Evolutionary conservation across 768 basidiomycete genomes (phyloP).

Genomic region (Sistotremastrum suecicum): DNA sequence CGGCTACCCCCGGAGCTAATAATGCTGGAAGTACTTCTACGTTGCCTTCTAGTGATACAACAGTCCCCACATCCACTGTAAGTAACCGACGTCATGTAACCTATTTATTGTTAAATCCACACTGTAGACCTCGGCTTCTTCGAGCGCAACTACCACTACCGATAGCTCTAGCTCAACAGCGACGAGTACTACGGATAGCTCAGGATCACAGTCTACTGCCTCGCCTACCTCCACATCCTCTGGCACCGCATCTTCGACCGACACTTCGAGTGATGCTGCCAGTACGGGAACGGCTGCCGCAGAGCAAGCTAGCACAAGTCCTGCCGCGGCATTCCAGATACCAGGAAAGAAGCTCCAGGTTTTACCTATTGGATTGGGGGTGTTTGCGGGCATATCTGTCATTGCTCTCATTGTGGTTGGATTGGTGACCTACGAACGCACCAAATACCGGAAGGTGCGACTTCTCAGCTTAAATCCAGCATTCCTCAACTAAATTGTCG

Average conservation of each 20-base stretch:
- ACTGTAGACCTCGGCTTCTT: neutral
- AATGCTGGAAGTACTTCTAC: too few species aligned
- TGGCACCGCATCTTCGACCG: neutral
- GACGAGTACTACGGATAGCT: too few species aligned
- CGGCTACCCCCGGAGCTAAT: too few species aligned
- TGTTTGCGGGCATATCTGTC: conserved; percentile 76
- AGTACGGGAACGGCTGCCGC: conserved; percentile 21
- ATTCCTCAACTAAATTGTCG: conserved; percentile 4
- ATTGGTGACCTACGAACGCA: conserved; percentile 77
- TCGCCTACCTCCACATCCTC: neutral
- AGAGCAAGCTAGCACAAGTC: conserved; percentile 15
- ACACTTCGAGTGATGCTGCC: conserved; percentile 11
- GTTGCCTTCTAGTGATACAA: too few species aligned
- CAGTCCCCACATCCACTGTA: too few species aligned
- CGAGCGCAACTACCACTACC: neutral
- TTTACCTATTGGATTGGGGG: conserved; percentile 68
- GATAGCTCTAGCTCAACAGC: neutral
- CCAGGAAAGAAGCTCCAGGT: conserved; percentile 67
- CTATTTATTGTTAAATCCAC: neutral
- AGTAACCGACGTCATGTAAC: too few species aligned
- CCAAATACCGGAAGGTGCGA: conserved; percentile 71
- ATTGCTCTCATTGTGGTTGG: conserved; percentile 72
- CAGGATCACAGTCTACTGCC: too few species aligned
- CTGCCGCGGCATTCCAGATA: conserved; percentile 33
- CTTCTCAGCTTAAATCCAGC: neutral